A percentile compares a stretch with the other conserved stretches of the same genome.
Evolutionary conservation across 805 yeast genomes (phyloP).

Genomic region (Candida orba): DNA sequence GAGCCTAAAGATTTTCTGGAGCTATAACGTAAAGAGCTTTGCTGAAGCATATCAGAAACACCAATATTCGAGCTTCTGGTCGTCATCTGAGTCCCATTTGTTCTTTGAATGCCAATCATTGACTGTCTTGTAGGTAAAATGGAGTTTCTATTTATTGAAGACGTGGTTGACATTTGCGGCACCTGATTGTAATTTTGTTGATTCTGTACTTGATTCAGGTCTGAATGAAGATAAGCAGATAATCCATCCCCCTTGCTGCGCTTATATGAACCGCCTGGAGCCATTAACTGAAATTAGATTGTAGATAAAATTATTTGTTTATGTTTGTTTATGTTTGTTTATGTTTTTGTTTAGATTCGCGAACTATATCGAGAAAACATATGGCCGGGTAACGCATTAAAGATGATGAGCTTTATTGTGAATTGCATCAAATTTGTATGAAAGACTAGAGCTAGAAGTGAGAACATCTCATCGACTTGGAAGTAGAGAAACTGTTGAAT

Average conservation of each 20-base stretch:
- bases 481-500: too few relatives aligned
- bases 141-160: conserved; percentile 16
- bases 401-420: too few relatives aligned
- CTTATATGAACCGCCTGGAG: conserved; percentile 12
- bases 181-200: conserved; percentile 19
- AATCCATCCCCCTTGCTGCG: conserved; percentile 12
- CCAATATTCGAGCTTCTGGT: conserved; percentile 20
- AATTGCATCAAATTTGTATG: too few relatives aligned
- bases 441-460: too few relatives aligned
- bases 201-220: conserved; percentile 16
- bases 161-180: conserved; percentile 19
- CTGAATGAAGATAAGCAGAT: conserved; percentile 18
- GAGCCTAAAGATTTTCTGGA: conserved; percentile 16
- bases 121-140: conserved; percentile 23
- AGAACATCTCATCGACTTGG: too few relatives aligned
- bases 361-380: background rate
- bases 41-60: conserved; percentile 22
- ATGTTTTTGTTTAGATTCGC: background rate
- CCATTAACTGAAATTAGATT: background rate
- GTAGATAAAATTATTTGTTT: background rate
- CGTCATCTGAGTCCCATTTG: conserved; percentile 9
- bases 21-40: conserved; percentile 18
- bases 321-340: background rate
- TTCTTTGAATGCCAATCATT: conserved; percentile 25
- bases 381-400: too few relatives aligned